Conservation (phyloP, 371 early-diverging fungal species). For the Apophysomyces sp. region DNA sequence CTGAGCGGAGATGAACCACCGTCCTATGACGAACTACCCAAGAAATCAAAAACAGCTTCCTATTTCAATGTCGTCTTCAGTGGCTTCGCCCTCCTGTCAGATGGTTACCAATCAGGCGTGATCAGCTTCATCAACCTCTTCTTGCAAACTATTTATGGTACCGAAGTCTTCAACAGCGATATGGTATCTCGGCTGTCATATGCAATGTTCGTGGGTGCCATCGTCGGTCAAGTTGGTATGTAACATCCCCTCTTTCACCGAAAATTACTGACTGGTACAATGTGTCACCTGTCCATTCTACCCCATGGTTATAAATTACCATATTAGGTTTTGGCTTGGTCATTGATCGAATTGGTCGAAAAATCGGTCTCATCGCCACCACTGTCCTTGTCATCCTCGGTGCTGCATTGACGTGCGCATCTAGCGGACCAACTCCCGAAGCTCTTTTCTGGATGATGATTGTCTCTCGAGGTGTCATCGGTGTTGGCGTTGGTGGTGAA, state of each 20-base stretch:
- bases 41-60: constrained; percentile 21
- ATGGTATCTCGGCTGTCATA: constrained; percentile 42
- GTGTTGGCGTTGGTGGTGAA: constrained; percentile 54
- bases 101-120: constrained; percentile 47
- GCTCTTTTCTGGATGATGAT: constrained; percentile 65
- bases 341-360: constrained; percentile 44
- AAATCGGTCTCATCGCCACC: constrained; percentile 36
- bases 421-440: constrained; percentile 26
- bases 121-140: constrained; percentile 39
- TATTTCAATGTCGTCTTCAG: constrained; percentile 42
- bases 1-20: background rate
- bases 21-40: constrained; percentile 1
- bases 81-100: constrained; percentile 39
- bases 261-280: background rate
- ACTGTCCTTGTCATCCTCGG: constrained; percentile 44
- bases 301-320: background rate
- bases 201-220: constrained; percentile 46
- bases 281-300: constrained; percentile 3
- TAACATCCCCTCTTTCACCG: background rate
- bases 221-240: constrained; percentile 47
- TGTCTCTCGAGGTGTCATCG: constrained; percentile 56
- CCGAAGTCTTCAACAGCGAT: constrained; percentile 22
- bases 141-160: constrained; percentile 35
- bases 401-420: constrained; percentile 41
- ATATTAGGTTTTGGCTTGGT: constrained; percentile 28